Conservation (phyloP, 495 filamentous ascomycete species). For the Aspergillus ostianus region DNA sequence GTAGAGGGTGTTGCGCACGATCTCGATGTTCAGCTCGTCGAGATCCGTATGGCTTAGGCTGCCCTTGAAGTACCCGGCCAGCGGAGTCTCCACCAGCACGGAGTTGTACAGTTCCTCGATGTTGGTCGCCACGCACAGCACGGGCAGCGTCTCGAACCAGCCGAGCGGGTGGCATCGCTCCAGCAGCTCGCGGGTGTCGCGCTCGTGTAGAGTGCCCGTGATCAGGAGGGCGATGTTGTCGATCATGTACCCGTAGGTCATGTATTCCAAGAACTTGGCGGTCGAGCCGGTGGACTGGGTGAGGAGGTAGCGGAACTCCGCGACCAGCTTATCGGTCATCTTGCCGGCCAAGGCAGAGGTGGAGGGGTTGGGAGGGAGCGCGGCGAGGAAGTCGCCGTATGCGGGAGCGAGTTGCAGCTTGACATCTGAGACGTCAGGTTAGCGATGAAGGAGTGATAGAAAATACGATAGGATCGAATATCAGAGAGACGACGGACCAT, state of each 20-base stretch:
- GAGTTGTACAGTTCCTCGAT: conserved; percentile 99
- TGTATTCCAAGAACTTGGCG: conserved; percentile 91
- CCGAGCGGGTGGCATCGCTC: conserved; percentile 96
- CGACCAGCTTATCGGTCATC: conserved; percentile 95
- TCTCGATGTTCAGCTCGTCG: conserved; percentile 99
- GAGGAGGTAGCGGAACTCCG: conserved; percentile 94
- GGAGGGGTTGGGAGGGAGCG: conserved; percentile 93
- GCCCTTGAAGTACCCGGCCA: conserved; percentile 96
- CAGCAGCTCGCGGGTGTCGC: conserved; percentile 92
- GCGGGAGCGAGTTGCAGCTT: conserved; percentile 95
- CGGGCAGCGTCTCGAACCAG: conserved; percentile 98
- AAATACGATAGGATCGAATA: too few relatives aligned
- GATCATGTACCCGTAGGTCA: conserved; percentile 99
- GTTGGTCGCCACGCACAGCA: conserved; percentile 95
- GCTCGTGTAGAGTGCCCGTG: conserved; percentile 95
- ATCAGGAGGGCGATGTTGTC: conserved; percentile 98
- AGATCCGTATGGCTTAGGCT: conserved; percentile 92
- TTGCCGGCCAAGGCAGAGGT: conserved; percentile 92
- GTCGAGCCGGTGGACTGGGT: conserved; percentile 88
- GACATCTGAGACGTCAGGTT: conserved; percentile 61
- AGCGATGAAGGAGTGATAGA: background rate
- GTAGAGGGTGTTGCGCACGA: conserved; percentile 96
- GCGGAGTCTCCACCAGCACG: conserved; percentile 91
- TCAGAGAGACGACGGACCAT: conserved; percentile 59
- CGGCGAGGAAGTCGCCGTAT: conserved; percentile 94